These are phyloP conservation scores for Termitomyces heimii DNA, from an alignment of 768 basidiomycete genomes.

Conservation along the genomic window DNA sequence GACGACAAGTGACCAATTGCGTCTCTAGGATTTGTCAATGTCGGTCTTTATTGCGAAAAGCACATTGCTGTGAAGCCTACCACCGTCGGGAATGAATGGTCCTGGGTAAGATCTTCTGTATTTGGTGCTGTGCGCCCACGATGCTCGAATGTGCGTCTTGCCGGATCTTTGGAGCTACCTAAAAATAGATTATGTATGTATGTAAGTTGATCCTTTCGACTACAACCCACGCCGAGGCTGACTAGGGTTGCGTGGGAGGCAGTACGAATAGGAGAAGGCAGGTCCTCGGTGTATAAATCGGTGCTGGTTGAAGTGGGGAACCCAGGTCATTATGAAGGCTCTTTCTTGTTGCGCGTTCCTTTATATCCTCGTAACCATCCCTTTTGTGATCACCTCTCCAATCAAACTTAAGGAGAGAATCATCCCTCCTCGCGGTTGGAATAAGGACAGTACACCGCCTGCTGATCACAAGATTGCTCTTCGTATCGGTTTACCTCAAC, in stretches of 20 bases:
- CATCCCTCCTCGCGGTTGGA: slow-evolving; percentile 42
- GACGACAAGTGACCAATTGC: background rate
- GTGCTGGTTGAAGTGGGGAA: background rate
- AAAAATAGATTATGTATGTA: slow-evolving; percentile 4
- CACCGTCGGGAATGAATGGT: background rate
- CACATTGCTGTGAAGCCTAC: background rate
- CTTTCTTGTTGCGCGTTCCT: slow-evolving; percentile 1
- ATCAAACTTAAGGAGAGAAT: slow-evolving; percentile 28
- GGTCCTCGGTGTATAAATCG: background rate
- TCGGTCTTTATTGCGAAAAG: background rate
- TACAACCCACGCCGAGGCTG: background rate
- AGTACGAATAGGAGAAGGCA: background rate
- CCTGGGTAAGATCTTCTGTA: background rate
- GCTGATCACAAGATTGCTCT: slow-evolving; percentile 43
- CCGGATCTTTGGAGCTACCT: background rate
- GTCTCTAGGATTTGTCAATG: background rate
- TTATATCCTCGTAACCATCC: slow-evolving; percentile 5
- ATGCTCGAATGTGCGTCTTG: background rate
- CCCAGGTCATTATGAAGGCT: slow-evolving; percentile 5
- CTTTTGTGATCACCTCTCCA: slow-evolving; percentile 5
- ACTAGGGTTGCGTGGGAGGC: background rate
- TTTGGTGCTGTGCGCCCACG: background rate
- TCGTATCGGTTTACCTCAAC: slow-evolving; percentile 51
- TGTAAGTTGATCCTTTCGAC: background rate
- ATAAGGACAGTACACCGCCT: slow-evolving; percentile 35